These are phyloP conservation scores for Podaxis rugospora DNA, from an alignment of 768 basidiomycete genomes.

Conservation along the genomic window DNA sequence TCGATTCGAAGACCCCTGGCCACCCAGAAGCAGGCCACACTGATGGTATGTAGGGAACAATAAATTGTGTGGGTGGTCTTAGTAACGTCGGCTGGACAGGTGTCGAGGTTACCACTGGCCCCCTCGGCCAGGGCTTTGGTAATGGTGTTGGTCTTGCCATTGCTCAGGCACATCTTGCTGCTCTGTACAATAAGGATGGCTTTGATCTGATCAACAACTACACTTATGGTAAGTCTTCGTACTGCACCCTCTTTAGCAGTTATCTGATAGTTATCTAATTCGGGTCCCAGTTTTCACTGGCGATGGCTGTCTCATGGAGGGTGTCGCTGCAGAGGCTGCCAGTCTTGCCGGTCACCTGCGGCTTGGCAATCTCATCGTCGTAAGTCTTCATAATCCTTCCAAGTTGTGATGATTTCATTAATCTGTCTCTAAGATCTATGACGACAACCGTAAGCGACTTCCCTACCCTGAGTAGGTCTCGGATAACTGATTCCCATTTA, in stretches of 20 bases:
- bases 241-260: constrained; percentile 1
- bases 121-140: constrained; percentile 91
- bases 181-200: constrained; percentile 84
- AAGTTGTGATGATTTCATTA: constrained; percentile 10
- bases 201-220: constrained; percentile 82
- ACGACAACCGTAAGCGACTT: constrained; percentile 79
- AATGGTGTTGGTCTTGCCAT: constrained; percentile 94
- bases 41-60: constrained; percentile 29
- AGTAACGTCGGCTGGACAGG: constrained; percentile 29
- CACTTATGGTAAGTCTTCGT: constrained; percentile 66
- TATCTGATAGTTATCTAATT: constrained; percentile 8
- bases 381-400: constrained; percentile 33
- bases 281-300: constrained; percentile 70
- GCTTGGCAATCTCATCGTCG: constrained; percentile 88
- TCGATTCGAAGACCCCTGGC: constrained; percentile 87
- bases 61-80: not conserved
- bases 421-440: constrained; percentile 61
- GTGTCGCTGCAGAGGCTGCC: constrained; percentile 89
- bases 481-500: constrained; percentile 23
- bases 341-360: constrained; percentile 92
- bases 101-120: constrained; percentile 92
- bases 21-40: constrained; percentile 78
- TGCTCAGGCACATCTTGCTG: constrained; percentile 85
- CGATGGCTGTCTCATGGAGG: constrained; percentile 97
- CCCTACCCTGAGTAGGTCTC: not conserved